Evolutionary conservation across 768 basidiomycete genomes (phyloP), one percentile per base, ranked within the genome.

Genomic region (Rhizopogon rudus): DNA sequence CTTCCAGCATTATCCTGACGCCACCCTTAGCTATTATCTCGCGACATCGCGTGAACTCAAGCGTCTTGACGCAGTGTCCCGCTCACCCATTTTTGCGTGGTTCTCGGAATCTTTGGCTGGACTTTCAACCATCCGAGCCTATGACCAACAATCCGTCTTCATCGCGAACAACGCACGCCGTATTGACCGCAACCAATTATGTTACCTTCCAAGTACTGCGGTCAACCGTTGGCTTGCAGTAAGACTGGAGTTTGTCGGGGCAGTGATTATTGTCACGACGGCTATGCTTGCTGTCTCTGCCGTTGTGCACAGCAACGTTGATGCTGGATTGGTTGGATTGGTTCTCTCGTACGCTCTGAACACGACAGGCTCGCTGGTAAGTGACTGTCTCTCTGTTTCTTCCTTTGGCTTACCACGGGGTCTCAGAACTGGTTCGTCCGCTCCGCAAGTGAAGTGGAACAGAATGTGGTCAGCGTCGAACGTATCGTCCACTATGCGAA

Each of bases 11-110:
- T 46, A 45, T 57, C 25, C 35, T 42, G 33, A 3, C 3, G 13
- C 6, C 3, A 44, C 45, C 22, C 33, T 2, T 60, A 93, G 91
- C 42, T 96, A 96, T 69, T 94, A 94, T 66, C 81, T 94, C 7
- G 77, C 89, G 3, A 93, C 91, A 0, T 91, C 88, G 1, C 84
- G 92, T 25, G 92, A 94, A 67, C 78, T 94, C 25, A 93, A 94
- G 67, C 88, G 92, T 13, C 77, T 95, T 13, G 92, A 94, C 60
- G 88, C 93, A 0, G 87, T 92, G 25, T 91, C 91, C 5, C 85
- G 90, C 40, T 92, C 91, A 0, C 94, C 95, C 1, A 92, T 98
- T 56, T 95, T 96, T 68, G 87, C 87, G 0, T 89, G 87, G 85
- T 91, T 91, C 66, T 87, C 87, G 2, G 91, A 91, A 66, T 86